A percentile compares a stretch with the other conserved stretches of the same genome.
phyloP scores from a whole-genome alignment of 345 rosid genomes.

The Boechera stricta region DNA sequence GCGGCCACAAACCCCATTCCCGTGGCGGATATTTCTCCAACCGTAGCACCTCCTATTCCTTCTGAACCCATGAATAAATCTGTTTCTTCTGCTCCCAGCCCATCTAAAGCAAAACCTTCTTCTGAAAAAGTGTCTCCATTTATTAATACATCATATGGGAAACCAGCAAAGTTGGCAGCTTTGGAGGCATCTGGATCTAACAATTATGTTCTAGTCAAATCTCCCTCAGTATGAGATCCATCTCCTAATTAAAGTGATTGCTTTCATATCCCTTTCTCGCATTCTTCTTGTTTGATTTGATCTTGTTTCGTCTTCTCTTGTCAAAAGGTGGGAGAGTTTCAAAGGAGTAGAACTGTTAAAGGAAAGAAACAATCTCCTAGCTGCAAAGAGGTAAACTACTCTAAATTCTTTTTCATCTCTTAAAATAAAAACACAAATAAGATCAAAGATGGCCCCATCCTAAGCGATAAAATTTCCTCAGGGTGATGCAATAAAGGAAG shows the following conservation, averaged over 20 bases:
- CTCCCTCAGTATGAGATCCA: constrained; percentile 64
- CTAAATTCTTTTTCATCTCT: constrained; percentile 6
- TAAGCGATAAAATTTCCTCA: constrained; percentile 30
- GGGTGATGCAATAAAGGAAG: constrained; percentile 89
- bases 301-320: constrained; percentile 22
- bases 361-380: constrained; percentile 75
- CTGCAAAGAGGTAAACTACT: constrained; percentile 69
- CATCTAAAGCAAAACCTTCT: constrained; percentile 58
- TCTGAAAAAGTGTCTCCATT: constrained; percentile 67
- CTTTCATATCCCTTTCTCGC: neutral
- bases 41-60: constrained; percentile 82
- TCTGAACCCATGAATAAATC: constrained; percentile 71
- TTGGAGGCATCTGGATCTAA: constrained; percentile 81
- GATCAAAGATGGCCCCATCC: neutral
- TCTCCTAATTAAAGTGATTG: constrained; percentile 10
- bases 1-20: constrained; percentile 49
- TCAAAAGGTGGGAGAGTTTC: constrained; percentile 78
- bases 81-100: constrained; percentile 50
- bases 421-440: neutral
- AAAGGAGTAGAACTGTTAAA: constrained; percentile 73
- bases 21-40: constrained; percentile 63
- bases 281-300: constrained; percentile 13
- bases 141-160: constrained; percentile 61
- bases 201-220: constrained; percentile 71
- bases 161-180: constrained; percentile 72